Base-by-base conservation (phyloP, 352 stramenopile species). In the Phytophthora quininea region DNA sequence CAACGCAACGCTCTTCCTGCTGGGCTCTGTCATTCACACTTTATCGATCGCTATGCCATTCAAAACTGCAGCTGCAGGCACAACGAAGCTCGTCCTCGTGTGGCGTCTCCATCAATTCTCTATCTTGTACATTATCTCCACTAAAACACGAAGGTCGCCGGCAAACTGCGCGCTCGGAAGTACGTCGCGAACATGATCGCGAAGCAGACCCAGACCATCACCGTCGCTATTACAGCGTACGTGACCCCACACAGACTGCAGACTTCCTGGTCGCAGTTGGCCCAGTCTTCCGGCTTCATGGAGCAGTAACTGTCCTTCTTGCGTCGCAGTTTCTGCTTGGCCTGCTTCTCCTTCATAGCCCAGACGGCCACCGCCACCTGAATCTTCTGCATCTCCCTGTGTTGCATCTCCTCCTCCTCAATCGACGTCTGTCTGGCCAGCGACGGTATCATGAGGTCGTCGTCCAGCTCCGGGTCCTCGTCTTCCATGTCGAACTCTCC, bases 321-420 rank as follows among this genome's bases (percentile, higher is more conserved):
- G 43, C 48, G 45, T 32, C 66, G 64, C 49, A 87, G 64, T 53
- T 80, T 64, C 42, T 66, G 60, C 45, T 74, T 76, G 19, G 70
- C 69, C 27, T 76, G 69, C 7, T 77, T 77, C 58, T 91, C 82
- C 57, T 84, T 84, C 5, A 64, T 31, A 1, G 82, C 73, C 76
- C 77, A 92, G 33, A 69, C 77, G 0, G 77, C 73, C 19, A 92
- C 79, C 0, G 74, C 80, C 19, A 63, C 58, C 52, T 92, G 84
- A 3, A 90, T 75, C 60, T 81, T 76, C 43, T 79, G 57, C 33
- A 92, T 77, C 65, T 92, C 82, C 4, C 54, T 52, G 58, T 78
- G 76, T 62, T 90, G 74, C 3, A 59, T 75, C 61, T 79, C 69
- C 40, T 83, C 68, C 38, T 91, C 80, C 35, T 90, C 80, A 42